Evolutionary conservation across 371 early-diverging fungal genomes (phyloP), one percentile per base, ranked within the genome.

Genomic region (Mucor circinelloides): DNA sequence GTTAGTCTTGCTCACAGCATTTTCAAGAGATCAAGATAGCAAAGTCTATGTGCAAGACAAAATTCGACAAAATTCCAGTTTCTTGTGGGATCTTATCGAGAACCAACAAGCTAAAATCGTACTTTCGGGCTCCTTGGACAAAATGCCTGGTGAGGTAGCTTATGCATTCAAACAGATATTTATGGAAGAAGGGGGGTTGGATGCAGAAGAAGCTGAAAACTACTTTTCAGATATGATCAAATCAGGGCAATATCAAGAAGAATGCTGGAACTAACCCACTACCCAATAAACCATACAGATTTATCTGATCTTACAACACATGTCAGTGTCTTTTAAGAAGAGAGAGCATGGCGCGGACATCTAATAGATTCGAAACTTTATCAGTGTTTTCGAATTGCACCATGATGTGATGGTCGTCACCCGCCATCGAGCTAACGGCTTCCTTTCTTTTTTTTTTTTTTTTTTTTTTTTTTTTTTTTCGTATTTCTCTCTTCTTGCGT

Each of bases 121-220:
- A 19, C 60, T 95, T 6, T 94, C 91, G 7, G 96, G 94, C 0
- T 93, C 90, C 38, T 85, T 95, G 5, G 89, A 88, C 56, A 84
- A 87, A 30, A 95, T 97, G 93, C 97, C 96, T 10, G 77, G 81
- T 1, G 91, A 92, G 59, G 93, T 96, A 5, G 85, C 86, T 2
- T 85, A 81, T 67, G 95, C 96, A 0, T 78, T 97, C 28, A 83
- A 84, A 38, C 75, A 84, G 10, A 78, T 92, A 6, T 85, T 93
- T 56, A 77, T 80, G 52, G 67, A 72, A 28, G 74, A 88, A 30
- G 93, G 91, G 0, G 69, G 71, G 1, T 65, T 91, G 75, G 60
- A 78, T 55, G 78, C 80, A 0, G 86, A 82, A 21, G 85, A 89
- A 40, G 94, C 95, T 5, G 76, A 79, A 13, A 72, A 40, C 9